Evolutionary conservation across 495 filamentous ascomycete genomes (phyloP).

Genomic region (Hyaloscypha finlandica): DNA sequence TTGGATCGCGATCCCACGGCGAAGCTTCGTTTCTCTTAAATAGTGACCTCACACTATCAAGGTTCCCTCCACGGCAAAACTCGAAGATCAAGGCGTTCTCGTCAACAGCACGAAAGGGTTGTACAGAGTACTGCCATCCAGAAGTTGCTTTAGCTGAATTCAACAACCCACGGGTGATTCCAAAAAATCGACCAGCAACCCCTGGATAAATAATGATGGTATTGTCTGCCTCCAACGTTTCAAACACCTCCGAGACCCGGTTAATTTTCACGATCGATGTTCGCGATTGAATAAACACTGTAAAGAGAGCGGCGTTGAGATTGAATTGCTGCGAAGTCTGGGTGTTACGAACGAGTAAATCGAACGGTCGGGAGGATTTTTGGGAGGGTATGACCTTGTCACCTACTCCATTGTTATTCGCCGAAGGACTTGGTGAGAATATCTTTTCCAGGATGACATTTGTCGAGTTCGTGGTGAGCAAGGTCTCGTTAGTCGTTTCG

Average conservation of each 20-base stretch:
- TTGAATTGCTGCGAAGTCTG: background rate
- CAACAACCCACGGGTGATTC: slow-evolving; percentile 3
- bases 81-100: slow-evolving; percentile 28
- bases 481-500: background rate
- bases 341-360: background rate
- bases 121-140: slow-evolving; percentile 17
- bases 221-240: background rate
- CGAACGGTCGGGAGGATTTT: background rate
- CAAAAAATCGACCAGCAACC: background rate
- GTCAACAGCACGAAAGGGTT: slow-evolving; percentile 12
- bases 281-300: background rate
- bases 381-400: background rate
- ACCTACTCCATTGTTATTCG: background rate
- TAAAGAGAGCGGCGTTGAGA: background rate
- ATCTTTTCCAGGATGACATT: background rate
- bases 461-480: background rate
- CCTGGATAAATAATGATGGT: slow-evolving; percentile 4
- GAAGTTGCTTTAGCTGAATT: background rate
- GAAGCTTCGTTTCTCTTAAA: slow-evolving; percentile 29
- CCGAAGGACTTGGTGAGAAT: background rate
- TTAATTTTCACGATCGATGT: background rate
- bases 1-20: slow-evolving; percentile 18
- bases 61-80: slow-evolving; percentile 29
- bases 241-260: background rate
- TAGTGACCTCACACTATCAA: slow-evolving; percentile 21